Evolutionary conservation across 2,329 filamentous ascomycete genomes (phyloP), one percentile per base, ranked within the genome.

Genomic region (Epichloe sibirici): DNA sequence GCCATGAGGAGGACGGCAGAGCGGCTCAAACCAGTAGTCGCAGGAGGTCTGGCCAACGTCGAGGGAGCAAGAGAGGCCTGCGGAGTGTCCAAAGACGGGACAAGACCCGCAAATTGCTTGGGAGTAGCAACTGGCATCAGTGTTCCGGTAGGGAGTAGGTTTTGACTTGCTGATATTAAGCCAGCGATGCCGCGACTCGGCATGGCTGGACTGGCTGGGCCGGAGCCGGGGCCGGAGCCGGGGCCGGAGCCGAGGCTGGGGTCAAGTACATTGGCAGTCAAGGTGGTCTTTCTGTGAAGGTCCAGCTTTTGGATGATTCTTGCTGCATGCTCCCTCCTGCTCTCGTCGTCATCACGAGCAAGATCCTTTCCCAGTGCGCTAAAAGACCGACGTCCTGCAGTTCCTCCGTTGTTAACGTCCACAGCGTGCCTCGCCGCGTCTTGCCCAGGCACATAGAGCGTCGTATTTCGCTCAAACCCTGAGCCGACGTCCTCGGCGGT

Each of bases 261-360:
- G 35, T 74, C 72, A 8, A 65, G 62, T 25, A 67, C 71, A 21
- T 43, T 21, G 21, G 69, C 65, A 34, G 76, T 74, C 55, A 83
- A 79, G 6, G 82, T 81, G 39, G 83, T 76, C 64, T 91, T 94
- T 58, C 91, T 83, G 66, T 94, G 88, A 53, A 95, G 75, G 66
- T 96, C 91, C 45, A 96, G 77, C 67, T 90, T 95, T 65, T 94
- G 88, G 66, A 96, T 96, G 57, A 97, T 89, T 55, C 90, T 82
- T 21, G 88, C 81, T 8, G 88, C 86, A 66, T 93, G 89, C 55
- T 94, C 90, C 56, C 86, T 79, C 53, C 84, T 79, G 57, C 81
- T 82, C 61, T 93, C 87, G 34, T 83, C 82, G 44, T 91, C 88
- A 61, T 84, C 81, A 55, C 77, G 71, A n/a, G 69, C 71, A 12